phyloP scores from a whole-genome alignment of 345 rosid genomes.

The Linum trigynum region DNA sequence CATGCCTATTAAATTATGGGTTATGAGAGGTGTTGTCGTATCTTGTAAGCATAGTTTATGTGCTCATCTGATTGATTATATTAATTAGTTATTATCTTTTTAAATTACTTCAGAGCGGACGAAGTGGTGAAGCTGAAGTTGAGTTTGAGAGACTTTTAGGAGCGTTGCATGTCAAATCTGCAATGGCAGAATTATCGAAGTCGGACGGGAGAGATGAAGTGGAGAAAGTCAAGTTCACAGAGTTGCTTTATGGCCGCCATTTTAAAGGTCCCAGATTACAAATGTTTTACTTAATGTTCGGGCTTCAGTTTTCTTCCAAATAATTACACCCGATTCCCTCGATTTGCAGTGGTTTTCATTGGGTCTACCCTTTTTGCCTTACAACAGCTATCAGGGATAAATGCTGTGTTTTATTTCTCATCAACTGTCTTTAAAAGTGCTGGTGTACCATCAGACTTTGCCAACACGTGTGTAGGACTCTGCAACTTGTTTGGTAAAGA shows the following conservation, averaged over 20 bases:
- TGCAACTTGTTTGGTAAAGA: slow-evolving; percentile 79
- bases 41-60: too few relatives aligned
- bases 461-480: slow-evolving; percentile 97
- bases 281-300: slow-evolving; percentile 1
- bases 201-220: slow-evolving; percentile 61
- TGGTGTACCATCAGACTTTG: slow-evolving; percentile 87
- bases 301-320: slow-evolving; percentile 15
- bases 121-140: slow-evolving; percentile 76
- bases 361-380: slow-evolving; percentile 95
- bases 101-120: slow-evolving; percentile 54
- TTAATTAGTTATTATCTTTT: neutral
- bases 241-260: slow-evolving; percentile 62
- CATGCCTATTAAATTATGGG: too few relatives aligned
- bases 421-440: slow-evolving; percentile 89
- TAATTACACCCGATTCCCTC: slow-evolving; percentile 28
- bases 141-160: slow-evolving; percentile 75
- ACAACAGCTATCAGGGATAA: slow-evolving; percentile 98
- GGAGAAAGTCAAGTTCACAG: slow-evolving; percentile 50
- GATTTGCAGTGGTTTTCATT: slow-evolving; percentile 83
- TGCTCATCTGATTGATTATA: too few relatives aligned
- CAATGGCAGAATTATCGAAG: slow-evolving; percentile 70
- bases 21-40: too few relatives aligned
- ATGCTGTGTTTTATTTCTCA: slow-evolving; percentile 95
- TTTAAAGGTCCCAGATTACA: slow-evolving; percentile 41
- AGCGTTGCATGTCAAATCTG: slow-evolving; percentile 56